Evolutionary conservation across 2,329 filamentous ascomycete species (phyloP).

Genomic region (Phialophora expanda): DNA sequence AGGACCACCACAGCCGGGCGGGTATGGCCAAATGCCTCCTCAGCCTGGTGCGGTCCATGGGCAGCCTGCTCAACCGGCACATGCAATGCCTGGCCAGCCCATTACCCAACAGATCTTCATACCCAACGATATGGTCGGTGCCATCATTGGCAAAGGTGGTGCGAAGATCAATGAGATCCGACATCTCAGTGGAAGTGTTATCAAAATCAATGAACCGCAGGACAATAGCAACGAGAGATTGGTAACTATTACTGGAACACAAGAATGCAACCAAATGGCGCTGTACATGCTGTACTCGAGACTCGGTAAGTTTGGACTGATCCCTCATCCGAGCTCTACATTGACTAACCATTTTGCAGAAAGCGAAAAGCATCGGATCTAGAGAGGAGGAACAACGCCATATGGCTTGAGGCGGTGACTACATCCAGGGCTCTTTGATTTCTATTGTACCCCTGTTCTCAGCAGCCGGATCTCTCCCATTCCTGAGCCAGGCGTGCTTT

Average conservation of each 20-base stretch:
- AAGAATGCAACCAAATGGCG: constrained; percentile 99
- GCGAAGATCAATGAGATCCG: constrained; percentile 99
- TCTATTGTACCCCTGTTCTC: neutral
- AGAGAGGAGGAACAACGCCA: neutral
- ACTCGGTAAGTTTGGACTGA: constrained; percentile 69
- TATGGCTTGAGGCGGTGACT: neutral
- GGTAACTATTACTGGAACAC: constrained; percentile 95
- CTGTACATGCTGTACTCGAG: constrained; percentile 98
- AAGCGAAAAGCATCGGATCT: constrained; percentile 11
- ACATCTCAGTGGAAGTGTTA: constrained; percentile 94
- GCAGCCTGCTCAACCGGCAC: constrained; percentile 69
- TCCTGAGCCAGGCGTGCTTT: neutral
- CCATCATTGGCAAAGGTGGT: constrained; percentile 97
- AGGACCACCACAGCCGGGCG: constrained; percentile 76
- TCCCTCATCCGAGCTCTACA: neutral
- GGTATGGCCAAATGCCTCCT: constrained; percentile 67
- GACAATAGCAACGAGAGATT: constrained; percentile 98
- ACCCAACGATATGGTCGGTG: constrained; percentile 98
- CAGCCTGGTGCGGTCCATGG: constrained; percentile 61
- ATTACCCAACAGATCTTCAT: constrained; percentile 99
- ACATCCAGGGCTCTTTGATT: neutral
- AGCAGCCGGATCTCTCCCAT: neutral
- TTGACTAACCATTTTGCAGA: neutral
- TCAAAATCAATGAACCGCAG: constrained; percentile 99
- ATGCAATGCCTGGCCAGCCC: constrained; percentile 77